Evolutionary conservation across 148 eudicot species (phyloP).

Genomic region (Camellia lanceoleosa): DNA sequence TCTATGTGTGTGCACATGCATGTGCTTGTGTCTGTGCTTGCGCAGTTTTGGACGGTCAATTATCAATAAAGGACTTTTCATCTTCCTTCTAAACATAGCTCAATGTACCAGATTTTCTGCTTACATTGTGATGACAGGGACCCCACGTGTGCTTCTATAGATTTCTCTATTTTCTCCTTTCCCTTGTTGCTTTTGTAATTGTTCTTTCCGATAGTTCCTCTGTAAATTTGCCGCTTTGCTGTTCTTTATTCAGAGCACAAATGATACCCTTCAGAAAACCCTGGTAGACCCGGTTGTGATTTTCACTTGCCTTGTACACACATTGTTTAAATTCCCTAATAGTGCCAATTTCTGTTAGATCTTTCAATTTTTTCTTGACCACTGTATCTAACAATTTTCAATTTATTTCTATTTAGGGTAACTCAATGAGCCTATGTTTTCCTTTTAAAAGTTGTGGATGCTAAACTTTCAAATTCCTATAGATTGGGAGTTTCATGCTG

Average conservation of each 20-base stretch:
- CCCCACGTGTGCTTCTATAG: neutral
- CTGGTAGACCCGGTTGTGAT: neutral
- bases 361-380: neutral
- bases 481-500: neutral
- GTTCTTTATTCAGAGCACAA: neutral
- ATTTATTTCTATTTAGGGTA: neutral
- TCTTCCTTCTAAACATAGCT: neutral
- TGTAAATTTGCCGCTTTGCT: neutral
- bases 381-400: neutral
- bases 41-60: neutral
- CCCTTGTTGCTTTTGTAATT: neutral
- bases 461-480: neutral
- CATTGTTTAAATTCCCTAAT: neutral
- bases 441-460: neutral
- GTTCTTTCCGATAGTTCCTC: neutral
- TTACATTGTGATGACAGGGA: neutral
- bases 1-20: too few species aligned
- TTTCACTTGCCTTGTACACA: too few species aligned
- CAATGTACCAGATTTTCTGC: neutral
- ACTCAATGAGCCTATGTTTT: neutral
- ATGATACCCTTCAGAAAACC: neutral
- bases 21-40: too few species aligned
- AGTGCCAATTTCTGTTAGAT: neutral
- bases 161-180: neutral
- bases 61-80: neutral